Percentiles rank a stretch among this genome's conserved stretches.
These are phyloP conservation scores for Hypoxylon sp. DNA, from an alignment of 2,329 filamentous ascomycete species.

Conservation along the genomic window DNA sequence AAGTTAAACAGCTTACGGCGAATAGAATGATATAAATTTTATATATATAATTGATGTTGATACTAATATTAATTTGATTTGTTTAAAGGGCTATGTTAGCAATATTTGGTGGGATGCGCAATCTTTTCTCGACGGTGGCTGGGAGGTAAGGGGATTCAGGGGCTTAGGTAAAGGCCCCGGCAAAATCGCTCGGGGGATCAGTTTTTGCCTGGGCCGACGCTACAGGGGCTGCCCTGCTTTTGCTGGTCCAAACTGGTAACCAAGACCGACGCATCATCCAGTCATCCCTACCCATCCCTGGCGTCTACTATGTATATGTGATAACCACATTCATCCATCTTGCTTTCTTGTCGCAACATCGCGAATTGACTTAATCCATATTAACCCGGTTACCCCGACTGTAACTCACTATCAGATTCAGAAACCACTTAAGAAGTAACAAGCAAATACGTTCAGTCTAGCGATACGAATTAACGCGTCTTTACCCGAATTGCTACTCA, in stretches of 20 bases:
- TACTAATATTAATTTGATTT: no score
- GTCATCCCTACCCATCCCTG: conserved; percentile 19
- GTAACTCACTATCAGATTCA: neutral
- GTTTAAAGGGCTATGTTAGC: no score
- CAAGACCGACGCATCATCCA: conserved; percentile 30
- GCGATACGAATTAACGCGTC: conserved; percentile 12
- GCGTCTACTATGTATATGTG: conserved; percentile 3
- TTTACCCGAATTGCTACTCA: conserved; percentile 1
- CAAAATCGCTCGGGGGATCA: conserved; percentile 19
- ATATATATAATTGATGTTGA: no score
- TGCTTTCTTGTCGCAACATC: conserved; percentile 15
- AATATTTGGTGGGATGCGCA: no score
- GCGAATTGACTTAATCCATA: conserved; percentile 14
- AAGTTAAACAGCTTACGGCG: no score
- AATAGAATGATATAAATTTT: no score
- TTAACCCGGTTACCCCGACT: neutral
- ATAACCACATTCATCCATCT: conserved; percentile 28
- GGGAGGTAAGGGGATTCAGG: conserved; percentile 9
- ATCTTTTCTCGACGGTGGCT: no score
- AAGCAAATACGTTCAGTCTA: neutral
- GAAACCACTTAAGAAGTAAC: neutral
- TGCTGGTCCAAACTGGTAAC: conserved; percentile 16
- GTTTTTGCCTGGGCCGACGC: conserved; percentile 28
- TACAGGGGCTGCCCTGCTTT: conserved; percentile 25
- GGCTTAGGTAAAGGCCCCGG: neutral